phyloP scores from a whole-genome alignment of 345 rosid genomes.

The Isatis tinctoria region DNA sequence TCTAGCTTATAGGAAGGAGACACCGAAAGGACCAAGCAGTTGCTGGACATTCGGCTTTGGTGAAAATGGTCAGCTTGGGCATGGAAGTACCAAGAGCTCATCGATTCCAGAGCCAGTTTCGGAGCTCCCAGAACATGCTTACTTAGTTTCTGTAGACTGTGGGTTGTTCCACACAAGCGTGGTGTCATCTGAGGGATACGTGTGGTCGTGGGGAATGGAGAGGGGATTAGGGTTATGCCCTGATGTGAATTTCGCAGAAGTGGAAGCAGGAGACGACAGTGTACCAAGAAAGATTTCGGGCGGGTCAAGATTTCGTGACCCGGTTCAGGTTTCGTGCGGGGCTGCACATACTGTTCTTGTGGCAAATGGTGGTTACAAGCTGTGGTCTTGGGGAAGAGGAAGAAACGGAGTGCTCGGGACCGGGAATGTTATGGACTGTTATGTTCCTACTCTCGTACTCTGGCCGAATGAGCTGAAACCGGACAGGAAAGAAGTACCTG shows the following conservation, averaged over 20 bases:
- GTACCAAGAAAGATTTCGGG: conserved; percentile 47
- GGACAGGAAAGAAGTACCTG: conserved; percentile 23
- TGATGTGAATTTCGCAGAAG: conserved; percentile 50
- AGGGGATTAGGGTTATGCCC: conserved; percentile 91
- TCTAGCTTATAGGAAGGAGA: conserved; percentile 53
- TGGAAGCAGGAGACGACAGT: conserved; percentile 78
- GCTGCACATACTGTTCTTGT: conserved; percentile 89
- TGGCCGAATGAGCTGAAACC: conserved; percentile 52
- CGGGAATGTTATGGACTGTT: conserved; percentile 46
- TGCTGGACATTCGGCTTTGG: conserved; percentile 97
- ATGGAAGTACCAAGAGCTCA: conserved; percentile 63
- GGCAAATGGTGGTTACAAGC: conserved; percentile 60
- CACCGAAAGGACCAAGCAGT: conserved; percentile 43
- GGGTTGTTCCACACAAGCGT: conserved; percentile 90
- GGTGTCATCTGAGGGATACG: conserved; percentile 73
- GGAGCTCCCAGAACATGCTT: conserved; percentile 48
- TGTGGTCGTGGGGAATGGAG: conserved; percentile 98
- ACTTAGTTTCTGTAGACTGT: conserved; percentile 71
- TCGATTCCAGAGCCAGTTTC: conserved; percentile 60
- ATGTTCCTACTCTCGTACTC: conserved; percentile 43
- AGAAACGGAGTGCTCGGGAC: conserved; percentile 86
- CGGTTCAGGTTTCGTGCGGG: conserved; percentile 71
- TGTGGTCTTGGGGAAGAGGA: conserved; percentile 98
- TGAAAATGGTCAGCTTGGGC: conserved; percentile 88
- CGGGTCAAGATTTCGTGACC: conserved; percentile 51